phyloP scores from a whole-genome alignment of 176 grass and related monocot genomes.

The Hordeum marinum region DNA sequence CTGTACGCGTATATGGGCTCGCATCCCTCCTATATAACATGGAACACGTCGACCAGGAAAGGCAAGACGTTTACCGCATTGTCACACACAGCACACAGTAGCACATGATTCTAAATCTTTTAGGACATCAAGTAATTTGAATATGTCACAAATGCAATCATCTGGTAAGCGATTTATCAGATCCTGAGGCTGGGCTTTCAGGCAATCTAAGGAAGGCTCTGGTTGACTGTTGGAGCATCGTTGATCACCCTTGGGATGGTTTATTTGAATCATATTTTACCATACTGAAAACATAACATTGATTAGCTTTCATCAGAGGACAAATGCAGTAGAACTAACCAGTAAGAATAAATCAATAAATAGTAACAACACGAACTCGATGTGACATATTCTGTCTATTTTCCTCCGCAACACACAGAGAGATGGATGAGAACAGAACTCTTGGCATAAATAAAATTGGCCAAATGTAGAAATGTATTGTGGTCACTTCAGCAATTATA shows the following conservation, averaged over 20 bases:
- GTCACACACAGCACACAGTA: background rate
- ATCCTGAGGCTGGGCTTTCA: background rate
- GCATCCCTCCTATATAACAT: too few relatives aligned
- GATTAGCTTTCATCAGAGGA: background rate
- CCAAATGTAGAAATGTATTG: background rate
- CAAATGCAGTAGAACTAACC: too few relatives aligned
- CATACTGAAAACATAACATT: background rate
- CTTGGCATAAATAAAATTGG: background rate
- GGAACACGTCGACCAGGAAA: too few relatives aligned
- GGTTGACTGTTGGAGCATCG: background rate
- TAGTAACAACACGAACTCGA: too few relatives aligned
- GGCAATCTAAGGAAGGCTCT: background rate
- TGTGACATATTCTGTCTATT: too few relatives aligned
- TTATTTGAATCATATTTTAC: background rate
- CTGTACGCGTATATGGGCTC: too few relatives aligned
- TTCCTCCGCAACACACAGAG: too few relatives aligned
- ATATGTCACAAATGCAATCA: background rate
- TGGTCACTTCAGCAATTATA: background rate
- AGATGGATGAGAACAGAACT: too few relatives aligned
- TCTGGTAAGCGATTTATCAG: background rate
- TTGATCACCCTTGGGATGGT: background rate
- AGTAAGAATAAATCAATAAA: too few relatives aligned
- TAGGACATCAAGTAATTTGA: background rate
- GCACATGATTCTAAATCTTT: background rate
- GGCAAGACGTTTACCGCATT: too few relatives aligned